Conservation (phyloP, 257 asterid genomes). For the Craterostigma plantagineum region DNA sequence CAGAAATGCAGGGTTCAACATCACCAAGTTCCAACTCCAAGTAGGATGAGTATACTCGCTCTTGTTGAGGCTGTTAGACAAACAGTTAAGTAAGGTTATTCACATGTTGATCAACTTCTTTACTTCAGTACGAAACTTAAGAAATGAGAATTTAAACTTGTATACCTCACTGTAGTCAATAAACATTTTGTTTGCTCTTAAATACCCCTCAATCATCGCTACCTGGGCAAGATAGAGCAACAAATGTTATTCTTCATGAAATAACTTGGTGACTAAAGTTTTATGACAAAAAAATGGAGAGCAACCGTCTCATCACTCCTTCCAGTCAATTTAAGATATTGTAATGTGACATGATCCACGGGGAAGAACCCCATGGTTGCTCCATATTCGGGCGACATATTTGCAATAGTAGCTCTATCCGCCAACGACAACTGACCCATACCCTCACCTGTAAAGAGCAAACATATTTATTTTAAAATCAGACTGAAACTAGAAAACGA, state of each 20-base stretch:
- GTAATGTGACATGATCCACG: conserved; percentile 73
- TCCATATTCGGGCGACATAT: conserved; percentile 93
- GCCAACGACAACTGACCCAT: conserved; percentile 67
- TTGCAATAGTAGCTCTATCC: conserved; percentile 91
- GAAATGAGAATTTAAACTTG: not conserved
- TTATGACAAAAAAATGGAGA: not conserved
- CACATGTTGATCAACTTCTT: not conserved
- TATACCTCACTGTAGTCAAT: conserved; percentile 72
- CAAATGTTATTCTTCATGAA: no score
- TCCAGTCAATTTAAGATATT: conserved; percentile 71
- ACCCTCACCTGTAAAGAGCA: conserved; percentile 41
- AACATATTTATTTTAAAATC: not conserved
- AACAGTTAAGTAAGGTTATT: not conserved
- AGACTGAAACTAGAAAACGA: not conserved
- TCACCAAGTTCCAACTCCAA: conserved; percentile 50
- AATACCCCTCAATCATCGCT: conserved; percentile 68
- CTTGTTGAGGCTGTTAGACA: conserved; percentile 57
- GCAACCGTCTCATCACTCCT: conserved; percentile 68
- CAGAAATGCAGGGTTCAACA: conserved; percentile 78
- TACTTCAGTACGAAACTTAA: not conserved
- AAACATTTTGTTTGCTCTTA: conserved; percentile 71
- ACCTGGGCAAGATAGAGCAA: conserved; percentile 24
- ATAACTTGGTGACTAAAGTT: not conserved
- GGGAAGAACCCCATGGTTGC: conserved; percentile 99
- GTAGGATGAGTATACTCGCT: conserved; percentile 56